Evolutionary conservation across 2,329 filamentous ascomycete species (phyloP).

Genomic region (Bimuria novae-zelandiae): DNA sequence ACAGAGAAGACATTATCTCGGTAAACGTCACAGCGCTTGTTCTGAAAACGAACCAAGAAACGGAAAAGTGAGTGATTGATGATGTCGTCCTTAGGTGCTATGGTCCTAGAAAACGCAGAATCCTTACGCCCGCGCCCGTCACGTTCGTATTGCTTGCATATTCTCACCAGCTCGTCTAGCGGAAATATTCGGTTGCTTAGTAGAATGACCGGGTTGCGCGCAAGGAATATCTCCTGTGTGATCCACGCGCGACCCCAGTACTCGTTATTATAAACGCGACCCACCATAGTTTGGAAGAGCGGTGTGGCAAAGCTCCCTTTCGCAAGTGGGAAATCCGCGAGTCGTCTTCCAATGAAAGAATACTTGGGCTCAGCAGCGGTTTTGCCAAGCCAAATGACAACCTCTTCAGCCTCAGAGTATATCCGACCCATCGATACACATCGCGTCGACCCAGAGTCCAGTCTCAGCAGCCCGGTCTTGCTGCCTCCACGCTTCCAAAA

Average conservation of each 20-base stretch:
- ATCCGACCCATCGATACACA: background rate
- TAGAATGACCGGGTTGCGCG: background rate
- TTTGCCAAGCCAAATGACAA: background rate
- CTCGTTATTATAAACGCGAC: background rate
- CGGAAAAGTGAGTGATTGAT: background rate
- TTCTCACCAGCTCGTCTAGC: background rate
- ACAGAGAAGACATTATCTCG: background rate
- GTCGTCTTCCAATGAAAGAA: background rate
- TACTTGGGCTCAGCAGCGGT: background rate
- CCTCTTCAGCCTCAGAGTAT: background rate
- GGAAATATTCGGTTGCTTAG: background rate
- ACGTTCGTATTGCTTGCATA: too few relatives aligned
- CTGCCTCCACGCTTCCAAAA: background rate
- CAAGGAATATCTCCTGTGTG: conserved; percentile 10
- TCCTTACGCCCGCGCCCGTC: too few relatives aligned
- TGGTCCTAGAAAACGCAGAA: background rate
- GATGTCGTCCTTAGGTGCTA: background rate
- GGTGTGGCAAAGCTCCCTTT: background rate
- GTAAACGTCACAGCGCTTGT: background rate
- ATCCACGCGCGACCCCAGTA: conserved; percentile 35
- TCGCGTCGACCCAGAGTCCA: background rate
- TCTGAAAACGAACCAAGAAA: background rate
- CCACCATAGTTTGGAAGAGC: background rate
- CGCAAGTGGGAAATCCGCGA: background rate
- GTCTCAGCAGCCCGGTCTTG: background rate